Base-by-base conservation (phyloP, 495 filamentous ascomycete genomes). In the Penicillium dipodomyicola region DNA sequence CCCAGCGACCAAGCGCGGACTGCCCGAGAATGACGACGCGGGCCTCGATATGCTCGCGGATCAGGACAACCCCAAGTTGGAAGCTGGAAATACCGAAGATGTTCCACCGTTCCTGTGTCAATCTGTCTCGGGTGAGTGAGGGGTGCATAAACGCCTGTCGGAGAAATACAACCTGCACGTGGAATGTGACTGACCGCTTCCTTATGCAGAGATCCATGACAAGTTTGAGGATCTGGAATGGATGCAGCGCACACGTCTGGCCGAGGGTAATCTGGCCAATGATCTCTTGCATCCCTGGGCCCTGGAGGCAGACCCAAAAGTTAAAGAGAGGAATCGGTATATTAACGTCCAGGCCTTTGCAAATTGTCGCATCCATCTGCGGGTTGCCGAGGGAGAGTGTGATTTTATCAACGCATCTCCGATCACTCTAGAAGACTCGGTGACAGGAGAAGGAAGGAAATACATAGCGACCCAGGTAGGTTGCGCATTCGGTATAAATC, bases 351-450 rank as follows among this genome's bases (percentile, higher is more conserved):
- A 91, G 56, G 89, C 92, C 0, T 97, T 85, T 85, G 83, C 84
- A 52, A 85, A 89, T 67, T 92, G 92, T 61, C 90, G 94, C 1
- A 77, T 99, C 50, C 87, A 86, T 65, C 83, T 99, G 22, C 81
- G 82, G 33, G 94, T 97, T 2, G 87, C 90, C 11, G 82, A 87
- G 29, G 90, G 87, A 14, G 74, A 86, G 54, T 84, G 85, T 61
- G 90, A 97, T 70, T 99, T 97, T 72, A 95, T 97, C 77, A 99
- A 99, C 68, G 94, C 94, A 19, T 96, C 91, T 8, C 91, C 92
- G 19, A 95, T 99, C 44, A 64, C 78, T 6, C 75, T 97, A 27
- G 75, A 72, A 35, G 82, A 83, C 54, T 80, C 83, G 8, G 72
- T 76, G 10, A 79, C 82, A 15, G 64, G 72, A 37, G 69, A 73